These are phyloP conservation scores for Pseudopyricularia javanii DNA, from an alignment of 2,329 filamentous ascomycete species.

Conservation along the genomic window DNA sequence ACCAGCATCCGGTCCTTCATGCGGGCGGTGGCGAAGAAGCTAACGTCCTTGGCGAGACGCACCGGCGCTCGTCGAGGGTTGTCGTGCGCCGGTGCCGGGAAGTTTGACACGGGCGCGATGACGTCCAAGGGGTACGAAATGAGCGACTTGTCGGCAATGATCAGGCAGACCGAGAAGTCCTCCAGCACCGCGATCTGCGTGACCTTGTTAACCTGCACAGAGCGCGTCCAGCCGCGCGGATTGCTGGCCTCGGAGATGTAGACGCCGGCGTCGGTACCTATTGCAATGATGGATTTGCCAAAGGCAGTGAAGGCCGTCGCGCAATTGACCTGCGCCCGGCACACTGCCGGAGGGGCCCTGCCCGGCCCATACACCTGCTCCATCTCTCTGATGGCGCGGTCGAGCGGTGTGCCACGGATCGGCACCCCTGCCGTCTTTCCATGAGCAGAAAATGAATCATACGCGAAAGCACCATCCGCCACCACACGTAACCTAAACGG, in stretches of 20 bases:
- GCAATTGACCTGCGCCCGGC: constrained; percentile 80
- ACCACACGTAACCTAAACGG: constrained; percentile 87
- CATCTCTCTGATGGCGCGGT: constrained; percentile 80
- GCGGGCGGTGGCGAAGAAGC: constrained; percentile 88
- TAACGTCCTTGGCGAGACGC: constrained; percentile 82
- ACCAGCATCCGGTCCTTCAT: constrained; percentile 96
- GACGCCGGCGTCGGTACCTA: constrained; percentile 91
- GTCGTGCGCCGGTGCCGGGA: constrained; percentile 51
- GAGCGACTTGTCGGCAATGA: constrained; percentile 82
- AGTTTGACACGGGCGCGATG: constrained; percentile 53
- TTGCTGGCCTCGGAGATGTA: constrained; percentile 82
- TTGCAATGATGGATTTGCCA: constrained; percentile 77
- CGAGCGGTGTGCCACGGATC: constrained; percentile 82
- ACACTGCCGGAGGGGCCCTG: constrained; percentile 64
- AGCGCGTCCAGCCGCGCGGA: constrained; percentile 79
- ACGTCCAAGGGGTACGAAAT: constrained; percentile 91
- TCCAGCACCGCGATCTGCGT: constrained; percentile 92
- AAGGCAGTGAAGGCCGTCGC: constrained; percentile 79
- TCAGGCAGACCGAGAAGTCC: constrained; percentile 83
- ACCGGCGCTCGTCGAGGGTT: constrained; percentile 79
- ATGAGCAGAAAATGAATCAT: constrained; percentile 49
- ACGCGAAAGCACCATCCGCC: constrained; percentile 82
- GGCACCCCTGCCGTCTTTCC: constrained; percentile 55
- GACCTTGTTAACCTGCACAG: constrained; percentile 63
- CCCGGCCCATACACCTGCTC: constrained; percentile 64